These are phyloP conservation scores for Diplogelasinospora grovesii DNA, from an alignment of 495 filamentous ascomycete genomes.

Conservation along the genomic window DNA sequence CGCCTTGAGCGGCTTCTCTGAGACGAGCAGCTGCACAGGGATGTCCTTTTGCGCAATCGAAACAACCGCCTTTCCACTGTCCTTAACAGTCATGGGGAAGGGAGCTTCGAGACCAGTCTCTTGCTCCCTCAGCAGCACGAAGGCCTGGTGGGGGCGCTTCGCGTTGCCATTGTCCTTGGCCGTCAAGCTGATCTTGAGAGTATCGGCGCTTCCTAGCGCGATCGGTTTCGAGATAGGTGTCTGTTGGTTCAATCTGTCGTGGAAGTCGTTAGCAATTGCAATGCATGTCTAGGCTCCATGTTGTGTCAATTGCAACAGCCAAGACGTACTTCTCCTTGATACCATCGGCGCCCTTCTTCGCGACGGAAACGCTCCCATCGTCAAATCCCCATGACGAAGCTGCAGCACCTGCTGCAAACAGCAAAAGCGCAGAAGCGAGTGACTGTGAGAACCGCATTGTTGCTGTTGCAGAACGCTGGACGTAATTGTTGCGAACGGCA, in stretches of 20 bases:
- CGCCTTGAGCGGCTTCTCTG: conserved; percentile 60
- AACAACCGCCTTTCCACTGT: conserved; percentile 75
- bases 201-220: conserved; percentile 59
- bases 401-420: conserved; percentile 45
- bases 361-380: conserved; percentile 73
- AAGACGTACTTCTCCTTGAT: conserved; percentile 66
- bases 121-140: conserved; percentile 72
- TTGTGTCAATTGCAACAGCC: background rate
- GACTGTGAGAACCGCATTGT: conserved; percentile 47
- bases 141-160: conserved; percentile 88
- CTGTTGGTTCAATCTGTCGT: conserved; percentile 53
- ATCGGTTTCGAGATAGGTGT: conserved; percentile 60
- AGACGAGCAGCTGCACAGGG: conserved; percentile 70
- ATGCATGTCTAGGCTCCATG: background rate
- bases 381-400: conserved; percentile 79
- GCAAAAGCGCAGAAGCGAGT: conserved; percentile 41
- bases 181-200: conserved; percentile 75
- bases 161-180: conserved; percentile 68
- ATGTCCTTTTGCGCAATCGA: conserved; percentile 92
- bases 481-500: too few species aligned
- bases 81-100: conserved; percentile 78
- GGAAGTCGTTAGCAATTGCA: conserved; percentile 3
- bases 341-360: conserved; percentile 54
- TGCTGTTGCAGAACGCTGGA: too few species aligned
- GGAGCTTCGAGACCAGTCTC: conserved; percentile 78